Base-by-base conservation (phyloP, 352 stramenopile genomes). In the Phytophthora rubi region DNA sequence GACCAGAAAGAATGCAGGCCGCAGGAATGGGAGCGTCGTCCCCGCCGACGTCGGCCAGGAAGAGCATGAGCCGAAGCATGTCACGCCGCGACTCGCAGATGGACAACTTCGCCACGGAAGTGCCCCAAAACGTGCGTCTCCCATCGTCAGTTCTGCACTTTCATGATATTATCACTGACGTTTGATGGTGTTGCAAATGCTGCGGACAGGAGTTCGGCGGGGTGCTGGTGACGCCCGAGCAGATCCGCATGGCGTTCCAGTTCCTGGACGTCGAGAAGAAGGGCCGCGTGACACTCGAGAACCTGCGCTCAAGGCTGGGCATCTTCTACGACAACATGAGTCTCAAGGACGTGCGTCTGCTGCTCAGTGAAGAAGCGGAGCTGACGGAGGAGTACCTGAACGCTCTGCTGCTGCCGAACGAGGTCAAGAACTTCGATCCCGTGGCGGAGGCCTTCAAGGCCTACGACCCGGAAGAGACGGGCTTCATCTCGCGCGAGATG, bases 361-460 rank as follows among this genome's bases (percentile, higher is more conserved):
- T 97, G 48, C 89, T 98, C 62, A 93, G 93, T 60, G 90, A 96
- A 55, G 89, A 95, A 48, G 80, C 73, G 9, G 83, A 92, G 51
- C 64, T 92, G 7, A 89, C 84, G 0, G 81, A 92, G 58, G 81
- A 94, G 30, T 89, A 94, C 32, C 76, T 98, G 12, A 71, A 82
- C 48, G 80, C 91, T 6, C 70, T 98, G 30, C 72, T 98, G 44
- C 64, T 96, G 30, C 82, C 93, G 5, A 97, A 97, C 60, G 90
- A 97, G 65, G 84, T 97, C 35, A 89, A 90, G 59, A 90, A 97
- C 69, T 98, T 97, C 53, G 92, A 98, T 59, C 90, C 92, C 0
- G 83, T 97, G 37, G 85, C 79, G 26, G 92, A 97, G 58, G 92
- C 92, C 5, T 97, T 97, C 75, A 89, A 93, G 58, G 88, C 85